Evolutionary conservation across 1,284 basidiomycete species (phyloP), one percentile per base, ranked within the genome.

Genomic region (Ustilago cynodontis): DNA sequence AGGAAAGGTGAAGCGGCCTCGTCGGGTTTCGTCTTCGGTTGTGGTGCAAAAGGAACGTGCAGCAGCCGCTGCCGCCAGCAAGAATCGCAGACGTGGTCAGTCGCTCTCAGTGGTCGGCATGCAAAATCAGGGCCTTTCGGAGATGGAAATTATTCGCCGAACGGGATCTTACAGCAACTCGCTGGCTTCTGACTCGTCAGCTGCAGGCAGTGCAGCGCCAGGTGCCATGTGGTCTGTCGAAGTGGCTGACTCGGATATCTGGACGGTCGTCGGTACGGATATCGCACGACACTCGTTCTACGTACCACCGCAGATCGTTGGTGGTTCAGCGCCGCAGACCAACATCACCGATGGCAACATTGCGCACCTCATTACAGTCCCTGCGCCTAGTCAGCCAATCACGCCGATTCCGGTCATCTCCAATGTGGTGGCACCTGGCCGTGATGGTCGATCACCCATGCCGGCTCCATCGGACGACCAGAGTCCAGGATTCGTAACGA

Each of bases 181-280:
- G 29, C 52, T 78, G 65, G 61, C 71, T 1, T 72, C 76, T 24
- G 79, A 81, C 50, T 77, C 80, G 28, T 80, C 78, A 1, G 73
- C 68, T n/a, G 66, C 71, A 9, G 72, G 76, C 29, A 71, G 69
- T 50, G 55, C 58, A 6, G 70, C 78, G 4, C 65, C 68, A 1
- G 78, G 79, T 5, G 67, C 71, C 13, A 76, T 67, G 67, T 81
- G 79, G 79, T 72, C 71, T 20, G 66, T 79, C 43, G 79, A 81
- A 55, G 78, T 77, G 41, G 73, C 70, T 2, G 73, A 80, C 87
- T 93, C 93, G 43, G 93, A 93, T 84, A 92, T 95, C 41, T 95
- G 94, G 94, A 94, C 93, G 16, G 94, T 95, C 77, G 93, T 94
- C 71, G 93, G 94, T 77, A 94, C 93, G 62, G 87, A 87, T 43